phyloP scores from a whole-genome alignment of 192 early-diverging fungal genomes.

The Coemansia sp. region DNA sequence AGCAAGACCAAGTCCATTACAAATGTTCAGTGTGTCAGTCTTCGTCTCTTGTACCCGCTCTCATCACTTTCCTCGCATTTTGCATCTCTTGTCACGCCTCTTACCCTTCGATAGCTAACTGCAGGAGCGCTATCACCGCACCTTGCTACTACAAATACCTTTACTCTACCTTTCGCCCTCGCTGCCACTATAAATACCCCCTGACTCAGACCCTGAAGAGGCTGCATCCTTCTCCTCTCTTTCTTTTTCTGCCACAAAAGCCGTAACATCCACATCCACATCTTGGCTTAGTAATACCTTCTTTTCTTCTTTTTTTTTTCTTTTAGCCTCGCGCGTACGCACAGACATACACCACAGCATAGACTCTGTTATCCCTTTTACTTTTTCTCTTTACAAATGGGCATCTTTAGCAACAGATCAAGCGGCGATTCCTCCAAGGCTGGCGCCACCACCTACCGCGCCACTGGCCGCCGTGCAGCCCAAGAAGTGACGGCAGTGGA shows the following conservation, averaged over 20 bases:
- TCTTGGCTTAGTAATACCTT: slow-evolving; percentile 1
- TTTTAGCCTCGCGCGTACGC: not conserved
- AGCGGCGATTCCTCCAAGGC: slow-evolving; percentile 5
- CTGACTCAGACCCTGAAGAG: not conserved
- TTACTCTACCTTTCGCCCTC: not conserved
- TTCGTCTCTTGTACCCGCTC: not conserved
- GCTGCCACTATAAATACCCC: not conserved
- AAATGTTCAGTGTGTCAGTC: not conserved
- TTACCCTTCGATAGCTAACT: not conserved
- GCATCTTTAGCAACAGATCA: slow-evolving; percentile 25
- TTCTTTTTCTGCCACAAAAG: not conserved
- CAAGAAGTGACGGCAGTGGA: slow-evolving; percentile 2
- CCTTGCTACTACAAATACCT: not conserved
- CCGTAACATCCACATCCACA: not conserved
- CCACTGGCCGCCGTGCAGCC: not conserved
- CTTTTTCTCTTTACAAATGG: slow-evolving; percentile 18
- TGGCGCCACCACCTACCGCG: not conserved
- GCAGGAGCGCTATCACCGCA: not conserved
- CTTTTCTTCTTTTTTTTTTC: not conserved
- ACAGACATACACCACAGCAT: not conserved
- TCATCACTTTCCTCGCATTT: not conserved
- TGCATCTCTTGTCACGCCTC: slow-evolving; percentile 5
- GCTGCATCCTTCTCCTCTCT: not conserved
- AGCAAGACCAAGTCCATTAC: not conserved
- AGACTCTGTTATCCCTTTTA: not conserved